Evolutionary conservation across 208 protist species (phyloP).

Genomic region (Trypanosoma cruzi): DNA sequence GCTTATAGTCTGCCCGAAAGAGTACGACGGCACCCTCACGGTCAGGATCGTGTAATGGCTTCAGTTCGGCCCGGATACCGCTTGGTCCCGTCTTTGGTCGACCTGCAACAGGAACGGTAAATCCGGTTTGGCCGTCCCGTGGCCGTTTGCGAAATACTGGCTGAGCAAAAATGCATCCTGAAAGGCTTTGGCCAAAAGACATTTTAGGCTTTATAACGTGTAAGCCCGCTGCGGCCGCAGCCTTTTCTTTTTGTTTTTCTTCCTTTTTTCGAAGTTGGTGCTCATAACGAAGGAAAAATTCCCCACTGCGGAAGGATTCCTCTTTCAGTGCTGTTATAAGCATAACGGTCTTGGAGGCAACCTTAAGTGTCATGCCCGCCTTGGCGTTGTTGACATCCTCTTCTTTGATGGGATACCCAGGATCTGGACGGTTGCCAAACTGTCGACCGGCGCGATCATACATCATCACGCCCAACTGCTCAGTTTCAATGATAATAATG

Average conservation of each 20-base stretch:
- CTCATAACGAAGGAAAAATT: slow-evolving; percentile 90
- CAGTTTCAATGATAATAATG: slow-evolving; percentile 83
- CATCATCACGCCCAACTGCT: slow-evolving; percentile 78
- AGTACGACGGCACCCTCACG: slow-evolving; percentile 80
- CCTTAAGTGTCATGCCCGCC: slow-evolving; percentile 61
- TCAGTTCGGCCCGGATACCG: slow-evolving; percentile 64
- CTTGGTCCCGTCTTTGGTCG: slow-evolving; percentile 70
- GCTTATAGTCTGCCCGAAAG: slow-evolving; percentile 92
- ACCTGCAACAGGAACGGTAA: slow-evolving; percentile 77
- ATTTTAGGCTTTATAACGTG: slow-evolving; percentile 60
- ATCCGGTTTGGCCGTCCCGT: slow-evolving; percentile 68
- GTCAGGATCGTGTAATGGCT: slow-evolving; percentile 80
- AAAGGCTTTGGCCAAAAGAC: slow-evolving; percentile 62
- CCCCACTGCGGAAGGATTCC: slow-evolving; percentile 83
- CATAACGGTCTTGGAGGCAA: slow-evolving; percentile 72
- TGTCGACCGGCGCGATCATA: slow-evolving; percentile 86
- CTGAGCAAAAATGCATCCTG: slow-evolving; percentile 47
- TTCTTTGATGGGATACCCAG: slow-evolving; percentile 78
- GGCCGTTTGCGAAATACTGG: slow-evolving; percentile 71
- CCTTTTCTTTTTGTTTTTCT: slow-evolving; percentile 79
- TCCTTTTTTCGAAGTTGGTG: slow-evolving; percentile 81
- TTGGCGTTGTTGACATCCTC: slow-evolving; percentile 66
- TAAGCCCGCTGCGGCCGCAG: slow-evolving; percentile 40
- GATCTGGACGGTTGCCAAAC: slow-evolving; percentile 82
- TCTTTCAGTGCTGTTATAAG: slow-evolving; percentile 83